Evolutionary conservation across 2,329 filamentous ascomycete genomes (phyloP), one percentile per base, ranked within the genome.

Genomic region (Seiridium unicorne): DNA sequence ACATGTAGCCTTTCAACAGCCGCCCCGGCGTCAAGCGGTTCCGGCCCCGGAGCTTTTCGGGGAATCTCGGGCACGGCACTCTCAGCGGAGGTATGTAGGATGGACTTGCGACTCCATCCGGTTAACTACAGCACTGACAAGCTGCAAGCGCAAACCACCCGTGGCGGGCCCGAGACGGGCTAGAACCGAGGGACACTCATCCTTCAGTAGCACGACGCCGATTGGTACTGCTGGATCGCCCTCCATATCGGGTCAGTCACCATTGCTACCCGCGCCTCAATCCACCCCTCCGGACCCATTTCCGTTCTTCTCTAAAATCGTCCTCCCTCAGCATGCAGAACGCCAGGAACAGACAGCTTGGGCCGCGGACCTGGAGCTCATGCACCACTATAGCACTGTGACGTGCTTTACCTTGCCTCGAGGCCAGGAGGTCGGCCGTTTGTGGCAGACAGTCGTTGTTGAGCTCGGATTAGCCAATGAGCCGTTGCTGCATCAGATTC

Each of bases 1-100:
- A 61, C 69, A 11, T 77, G 75, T 62, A 72, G 73, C 60, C 70
- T 72, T 31, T 51, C 63, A 36, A 57, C 51, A 26, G 40, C 61
- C 35, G 35, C 32, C 18, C 5, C 51, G 11, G 10, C 51, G 36
- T 11, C 26, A 26, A 49, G 7, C 9, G 18, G 10, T 54, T 7
- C 36, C 34, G 51, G 26, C 34, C 3, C 35, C 34, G 10, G 36
- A 42, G 10, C 18, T 36, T 26, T 2, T 26, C 18, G 42, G 42
- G 9, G 42, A 44, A n/a, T 10, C 42, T 10, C 42, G 42, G 10
- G 42, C 42, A n/a, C 42, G n/a, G 38, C 13, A 42, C 7, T 13
- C 38, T 42, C 38, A 8, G 38, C 38, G 13, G 38, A 42, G 38
- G 38, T 42, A 42, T 42, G 38, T 42, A 42, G 38, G 38, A 42